phyloP scores from a whole-genome alignment of 1,284 basidiomycete genomes.

The Kwoniella shivajii region DNA sequence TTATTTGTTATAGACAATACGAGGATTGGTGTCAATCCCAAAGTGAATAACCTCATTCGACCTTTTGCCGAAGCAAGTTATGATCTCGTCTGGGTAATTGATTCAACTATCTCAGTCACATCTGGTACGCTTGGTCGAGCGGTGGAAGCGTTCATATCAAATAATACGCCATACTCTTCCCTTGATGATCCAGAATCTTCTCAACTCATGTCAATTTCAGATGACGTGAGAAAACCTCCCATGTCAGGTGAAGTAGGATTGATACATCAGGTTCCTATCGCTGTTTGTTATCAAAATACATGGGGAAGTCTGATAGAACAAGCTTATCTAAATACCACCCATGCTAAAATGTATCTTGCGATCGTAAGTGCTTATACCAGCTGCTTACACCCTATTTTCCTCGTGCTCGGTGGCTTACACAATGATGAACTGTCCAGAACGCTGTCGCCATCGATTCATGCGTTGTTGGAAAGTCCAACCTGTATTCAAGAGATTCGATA shows the following conservation, averaged over 20 bases:
- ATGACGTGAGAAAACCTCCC: slow-evolving; percentile 33
- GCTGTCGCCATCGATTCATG: slow-evolving; percentile 84
- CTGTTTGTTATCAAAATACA: slow-evolving; percentile 66
- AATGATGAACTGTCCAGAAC: slow-evolving; percentile 35
- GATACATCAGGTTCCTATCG: slow-evolving; percentile 95
- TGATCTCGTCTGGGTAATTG: slow-evolving; percentile 95
- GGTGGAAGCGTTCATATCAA: slow-evolving; percentile 64
- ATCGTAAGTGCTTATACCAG: slow-evolving; percentile 58
- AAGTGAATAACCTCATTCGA: slow-evolving; percentile 93
- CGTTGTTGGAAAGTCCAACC: slow-evolving; percentile 94
- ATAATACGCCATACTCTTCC: slow-evolving; percentile 39
- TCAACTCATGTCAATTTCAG: slow-evolving; percentile 33
- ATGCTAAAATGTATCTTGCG: slow-evolving; percentile 98
- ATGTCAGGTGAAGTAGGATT: slow-evolving; percentile 65
- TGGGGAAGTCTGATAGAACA: slow-evolving; percentile 87
- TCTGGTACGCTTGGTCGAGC: slow-evolving; percentile 82
- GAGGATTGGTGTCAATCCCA: slow-evolving; percentile 86
- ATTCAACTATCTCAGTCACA: slow-evolving; percentile 84
- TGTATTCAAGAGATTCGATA: slow-evolving; percentile 85
- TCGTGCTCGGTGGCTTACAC: not conserved
- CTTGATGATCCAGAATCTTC: slow-evolving; percentile 39
- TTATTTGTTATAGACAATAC: slow-evolving; percentile 52
- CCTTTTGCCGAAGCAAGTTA: slow-evolving; percentile 77
- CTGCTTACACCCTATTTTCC: not conserved
- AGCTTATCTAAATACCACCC: slow-evolving; percentile 93